Conservation (phyloP, 139 green algal genomes). For the Asterochloris sp. region DNA sequence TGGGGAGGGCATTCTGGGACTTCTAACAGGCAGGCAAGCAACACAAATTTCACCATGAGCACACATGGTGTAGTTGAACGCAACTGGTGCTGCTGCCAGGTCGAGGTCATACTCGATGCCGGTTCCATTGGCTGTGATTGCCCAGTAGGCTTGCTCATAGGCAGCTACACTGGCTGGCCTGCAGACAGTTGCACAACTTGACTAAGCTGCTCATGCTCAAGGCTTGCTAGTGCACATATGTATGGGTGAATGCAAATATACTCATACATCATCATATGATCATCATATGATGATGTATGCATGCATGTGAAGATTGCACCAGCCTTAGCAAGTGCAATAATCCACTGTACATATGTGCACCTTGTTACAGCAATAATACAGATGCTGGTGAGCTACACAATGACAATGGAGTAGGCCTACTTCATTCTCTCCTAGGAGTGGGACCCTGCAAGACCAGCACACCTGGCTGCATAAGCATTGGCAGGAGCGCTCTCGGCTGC, state of each 20-base stretch:
- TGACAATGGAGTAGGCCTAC: too few species aligned
- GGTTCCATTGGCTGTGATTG: slow-evolving; percentile 23
- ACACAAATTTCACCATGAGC: neutral
- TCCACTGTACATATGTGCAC: neutral
- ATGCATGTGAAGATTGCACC: neutral
- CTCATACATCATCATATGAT: neutral
- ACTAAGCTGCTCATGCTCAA: neutral
- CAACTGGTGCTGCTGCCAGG: neutral
- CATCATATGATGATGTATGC: neutral
- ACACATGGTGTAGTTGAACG: slow-evolving; percentile 52
- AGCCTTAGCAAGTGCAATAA: neutral
- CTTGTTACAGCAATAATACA: too few species aligned
- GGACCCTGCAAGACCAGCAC: too few species aligned
- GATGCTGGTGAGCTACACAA: too few species aligned
- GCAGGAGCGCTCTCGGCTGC: too few species aligned
- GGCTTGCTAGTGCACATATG: neutral
- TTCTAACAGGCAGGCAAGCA: too few species aligned
- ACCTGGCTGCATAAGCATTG: too few species aligned
- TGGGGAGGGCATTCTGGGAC: too few species aligned
- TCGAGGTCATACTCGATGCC: slow-evolving; percentile 21
- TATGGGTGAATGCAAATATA: neutral
- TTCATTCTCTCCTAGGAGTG: too few species aligned
- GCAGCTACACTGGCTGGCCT: neutral
- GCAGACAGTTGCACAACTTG: neutral
- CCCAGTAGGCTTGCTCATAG: slow-evolving; percentile 30